phyloP scores from a whole-genome alignment of 345 rosid species.

The Aquilaria sinensis region DNA sequence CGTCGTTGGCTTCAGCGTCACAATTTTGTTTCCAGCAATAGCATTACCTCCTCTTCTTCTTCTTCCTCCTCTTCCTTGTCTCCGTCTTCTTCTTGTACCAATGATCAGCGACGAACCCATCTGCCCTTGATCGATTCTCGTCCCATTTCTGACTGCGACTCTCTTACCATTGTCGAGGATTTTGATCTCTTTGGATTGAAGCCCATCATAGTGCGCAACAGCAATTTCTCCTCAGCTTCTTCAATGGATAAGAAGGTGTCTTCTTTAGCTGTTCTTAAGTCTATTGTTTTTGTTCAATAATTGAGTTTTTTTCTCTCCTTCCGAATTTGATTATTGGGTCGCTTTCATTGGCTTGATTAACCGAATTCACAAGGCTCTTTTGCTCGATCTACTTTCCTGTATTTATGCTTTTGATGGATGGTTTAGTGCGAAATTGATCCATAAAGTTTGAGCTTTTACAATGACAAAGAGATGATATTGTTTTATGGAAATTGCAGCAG shows the following conservation, averaged over 20 bases:
- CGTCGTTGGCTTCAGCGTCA: conserved; percentile 92
- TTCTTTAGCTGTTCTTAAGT: conserved; percentile 2
- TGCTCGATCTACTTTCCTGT: too few species aligned
- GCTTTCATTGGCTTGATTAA: too few species aligned
- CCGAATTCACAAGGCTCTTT: too few species aligned
- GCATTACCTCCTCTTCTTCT: conserved; percentile 6
- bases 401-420: too few species aligned
- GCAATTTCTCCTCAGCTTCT: conserved; percentile 22
- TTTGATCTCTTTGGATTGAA: conserved; percentile 46
- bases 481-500: too few species aligned
- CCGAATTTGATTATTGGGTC: background rate
- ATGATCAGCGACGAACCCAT: too few species aligned
- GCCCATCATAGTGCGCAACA: conserved; percentile 53
- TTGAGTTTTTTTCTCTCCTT: background rate
- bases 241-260: conserved; percentile 82
- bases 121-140: too few species aligned
- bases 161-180: conserved; percentile 26
- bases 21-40: conserved; percentile 23
- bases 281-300: background rate
- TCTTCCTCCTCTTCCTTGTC: conserved; percentile 5
- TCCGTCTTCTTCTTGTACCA: background rate
- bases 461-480: too few species aligned
- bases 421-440: too few species aligned
- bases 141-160: too few species aligned
- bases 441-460: too few species aligned